Base-by-base conservation (phyloP, 495 filamentous ascomycete genomes). In the Daldinia caldariorum region DNA sequence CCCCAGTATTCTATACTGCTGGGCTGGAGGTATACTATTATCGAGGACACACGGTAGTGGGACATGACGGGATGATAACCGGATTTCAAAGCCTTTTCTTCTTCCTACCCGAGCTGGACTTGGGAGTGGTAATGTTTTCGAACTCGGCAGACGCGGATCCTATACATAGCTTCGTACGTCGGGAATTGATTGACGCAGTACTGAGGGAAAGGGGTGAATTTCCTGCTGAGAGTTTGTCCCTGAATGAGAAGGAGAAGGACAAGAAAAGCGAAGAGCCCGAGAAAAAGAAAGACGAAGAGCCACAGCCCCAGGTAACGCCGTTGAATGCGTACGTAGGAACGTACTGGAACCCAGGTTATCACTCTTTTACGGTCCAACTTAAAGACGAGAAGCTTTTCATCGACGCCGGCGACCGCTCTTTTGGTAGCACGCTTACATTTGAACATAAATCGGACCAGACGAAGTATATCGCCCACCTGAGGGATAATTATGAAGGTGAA, bases 321-420 rank as follows among this genome's bases (percentile, higher is more conserved):
- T 18, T 47, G 4, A 47, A 3, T 6, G 43, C 43, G 18, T 47
- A 47, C 3, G 7, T 47, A 18, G 43, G 43, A 47, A 47, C 9
- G 16, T 47, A 47, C 16, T 47, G 43, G 43, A 47, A 47, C 8
- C 43, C 43, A 4, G 43, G 43, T 18, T 47, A 47, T 16, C 43
- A 47, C 43, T 18, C 43, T 3, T 1, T 47, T 20, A 47, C 43
- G 7, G 43, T 47, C 13, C 43, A 47, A 22, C 9, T 47, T 9
- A 47, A 47, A 47, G 16, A 47, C 16, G 43, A 47, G 43, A 47
- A 20, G 43, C 43, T 47, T n/a, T 47, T 47, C 43, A 10, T 47
- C 43, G 43, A 47, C 43, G 43, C 43, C 18, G 20, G n/a, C 16
- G 43, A 47, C 16, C 43, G 43, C 18, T 47, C 43, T 9, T 47